A percentile compares a stretch with the other conserved stretches of the same genome.
Conservation (phyloP, 805 yeast species). For the Yamadazyma scolyti region DNA sequence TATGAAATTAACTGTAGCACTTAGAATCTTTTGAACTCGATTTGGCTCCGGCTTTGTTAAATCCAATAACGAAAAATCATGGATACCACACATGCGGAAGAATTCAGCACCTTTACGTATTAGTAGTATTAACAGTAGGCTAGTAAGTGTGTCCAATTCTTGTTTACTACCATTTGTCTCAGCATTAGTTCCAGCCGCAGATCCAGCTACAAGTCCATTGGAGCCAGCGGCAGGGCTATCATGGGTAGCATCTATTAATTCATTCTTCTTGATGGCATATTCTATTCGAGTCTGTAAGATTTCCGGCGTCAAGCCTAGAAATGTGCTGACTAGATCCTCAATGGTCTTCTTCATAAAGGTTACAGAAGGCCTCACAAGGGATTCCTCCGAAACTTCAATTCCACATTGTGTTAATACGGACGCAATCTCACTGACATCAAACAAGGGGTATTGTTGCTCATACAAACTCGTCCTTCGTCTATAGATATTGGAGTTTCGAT, state of each 20-base stretch:
- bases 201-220: too few relatives aligned
- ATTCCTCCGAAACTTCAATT: slow-evolving; percentile 57
- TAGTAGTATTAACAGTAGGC: too few relatives aligned
- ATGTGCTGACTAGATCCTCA: slow-evolving; percentile 59
- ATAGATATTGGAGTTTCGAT: slow-evolving; percentile 17
- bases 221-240: too few relatives aligned
- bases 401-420: slow-evolving; percentile 60
- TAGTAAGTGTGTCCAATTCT: too few relatives aligned
- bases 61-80: slow-evolving; percentile 74
- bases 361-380: slow-evolving; percentile 54
- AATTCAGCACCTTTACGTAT: slow-evolving; percentile 61
- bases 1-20: slow-evolving; percentile 84
- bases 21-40: slow-evolving; percentile 61
- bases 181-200: background rate
- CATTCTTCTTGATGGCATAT: too few relatives aligned
- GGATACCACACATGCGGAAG: slow-evolving; percentile 68
- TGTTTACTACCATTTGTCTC: slow-evolving; percentile 29
- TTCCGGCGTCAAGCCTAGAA: slow-evolving; percentile 45
- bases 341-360: slow-evolving; percentile 52
- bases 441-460: too few relatives aligned
- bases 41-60: slow-evolving; percentile 71
- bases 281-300: slow-evolving; percentile 5
- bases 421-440: slow-evolving; percentile 56
- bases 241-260: too few relatives aligned
- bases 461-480: slow-evolving; percentile 18